Conservation (phyloP, 768 basidiomycete genomes). For the Lactarius hengduanensis region DNA sequence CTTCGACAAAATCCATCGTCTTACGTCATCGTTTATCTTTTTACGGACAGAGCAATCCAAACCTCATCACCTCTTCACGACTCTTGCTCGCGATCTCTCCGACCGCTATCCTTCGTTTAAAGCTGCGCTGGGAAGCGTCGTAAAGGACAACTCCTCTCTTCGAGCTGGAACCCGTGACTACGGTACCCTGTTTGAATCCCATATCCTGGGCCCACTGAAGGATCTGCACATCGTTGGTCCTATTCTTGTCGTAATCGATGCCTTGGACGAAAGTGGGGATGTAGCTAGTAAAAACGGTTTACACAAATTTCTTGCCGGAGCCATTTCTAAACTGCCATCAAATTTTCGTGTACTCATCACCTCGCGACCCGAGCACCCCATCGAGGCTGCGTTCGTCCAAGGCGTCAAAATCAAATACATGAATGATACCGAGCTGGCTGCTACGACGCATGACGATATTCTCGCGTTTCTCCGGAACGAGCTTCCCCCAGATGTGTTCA, state of each 20-base stretch:
- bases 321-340: background rate
- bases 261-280: constrained; percentile 2
- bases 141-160: background rate
- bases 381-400: background rate
- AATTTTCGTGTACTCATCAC: constrained; percentile 5
- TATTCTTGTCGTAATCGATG: constrained; percentile 4
- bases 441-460: background rate
- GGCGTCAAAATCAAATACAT: background rate
- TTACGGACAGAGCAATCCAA: background rate
- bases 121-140: background rate
- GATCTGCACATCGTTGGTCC: background rate
- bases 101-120: background rate
- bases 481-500: background rate
- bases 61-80: background rate
- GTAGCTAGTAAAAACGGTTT: background rate
- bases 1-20: background rate
- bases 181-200: background rate
- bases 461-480: background rate
- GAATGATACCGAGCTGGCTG: background rate
- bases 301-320: background rate
- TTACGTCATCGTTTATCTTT: background rate
- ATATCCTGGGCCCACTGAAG: background rate
- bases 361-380: background rate
- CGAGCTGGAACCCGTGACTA: background rate
- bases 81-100: background rate